Conservation (phyloP, 1,139 yeast genomes). For the Zygotorulaspora mrakii region DNA sequence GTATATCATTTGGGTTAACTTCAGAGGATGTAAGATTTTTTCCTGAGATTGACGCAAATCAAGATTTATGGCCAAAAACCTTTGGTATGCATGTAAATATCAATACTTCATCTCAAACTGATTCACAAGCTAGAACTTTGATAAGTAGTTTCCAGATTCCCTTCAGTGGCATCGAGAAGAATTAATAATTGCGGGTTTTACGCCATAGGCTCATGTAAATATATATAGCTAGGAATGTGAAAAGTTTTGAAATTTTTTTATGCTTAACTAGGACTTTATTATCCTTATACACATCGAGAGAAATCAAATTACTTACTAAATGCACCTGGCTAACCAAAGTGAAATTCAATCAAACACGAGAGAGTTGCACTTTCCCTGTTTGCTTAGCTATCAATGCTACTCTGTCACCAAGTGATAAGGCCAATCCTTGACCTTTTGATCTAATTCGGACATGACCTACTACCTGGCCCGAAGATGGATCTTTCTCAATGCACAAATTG, state of each 20-base stretch:
- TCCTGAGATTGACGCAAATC: slow-evolving; percentile 91
- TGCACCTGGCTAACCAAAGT: background rate
- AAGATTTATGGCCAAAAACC: slow-evolving; percentile 83
- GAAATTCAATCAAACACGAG: slow-evolving; percentile 35
- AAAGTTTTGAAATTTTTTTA: too few species aligned
- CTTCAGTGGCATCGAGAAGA: slow-evolving; percentile 54
- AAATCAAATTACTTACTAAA: slow-evolving; percentile 4
- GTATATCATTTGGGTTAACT: slow-evolving; percentile 77
- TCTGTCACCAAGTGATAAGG: slow-evolving; percentile 89
- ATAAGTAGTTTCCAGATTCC: slow-evolving; percentile 83
- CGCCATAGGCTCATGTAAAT: slow-evolving; percentile 14
- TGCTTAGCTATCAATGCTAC: slow-evolving; percentile 75
- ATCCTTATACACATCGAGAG: slow-evolving; percentile 4
- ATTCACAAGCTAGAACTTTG: slow-evolving; percentile 84
- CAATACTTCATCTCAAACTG: slow-evolving; percentile 87
- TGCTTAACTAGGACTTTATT: too few species aligned
- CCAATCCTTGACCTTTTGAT: slow-evolving; percentile 97
- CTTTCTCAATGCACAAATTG: slow-evolving; percentile 86
- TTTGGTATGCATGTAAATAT: slow-evolving; percentile 84
- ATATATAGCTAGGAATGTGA: too few species aligned
- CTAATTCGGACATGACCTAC: slow-evolving; percentile 95
- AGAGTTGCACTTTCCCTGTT: slow-evolving; percentile 40
- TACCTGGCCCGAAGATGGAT: slow-evolving; percentile 62
- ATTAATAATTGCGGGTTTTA: slow-evolving; percentile 10
- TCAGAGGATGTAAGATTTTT: slow-evolving; percentile 75